Conservation (phyloP, 495 filamentous ascomycete genomes). For the Hypoxylon subgilvum region DNA sequence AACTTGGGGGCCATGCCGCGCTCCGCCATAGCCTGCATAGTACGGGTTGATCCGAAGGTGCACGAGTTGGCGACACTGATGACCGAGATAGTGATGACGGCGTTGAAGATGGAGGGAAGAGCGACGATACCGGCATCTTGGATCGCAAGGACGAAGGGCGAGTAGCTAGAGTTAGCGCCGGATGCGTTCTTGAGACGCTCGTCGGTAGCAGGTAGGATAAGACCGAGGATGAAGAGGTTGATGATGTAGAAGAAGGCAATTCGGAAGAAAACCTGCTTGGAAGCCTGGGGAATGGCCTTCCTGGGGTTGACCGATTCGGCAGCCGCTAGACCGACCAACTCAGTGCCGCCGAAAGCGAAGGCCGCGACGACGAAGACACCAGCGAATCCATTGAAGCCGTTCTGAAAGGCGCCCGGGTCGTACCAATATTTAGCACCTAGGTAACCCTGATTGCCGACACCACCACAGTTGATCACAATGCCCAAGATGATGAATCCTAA, state of each 20-base stretch:
- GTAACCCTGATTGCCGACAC: slow-evolving; percentile 70
- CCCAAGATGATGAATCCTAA: slow-evolving; percentile 59
- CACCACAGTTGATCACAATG: slow-evolving; percentile 58
- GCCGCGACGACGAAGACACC: slow-evolving; percentile 70
- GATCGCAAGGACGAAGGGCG: slow-evolving; percentile 74
- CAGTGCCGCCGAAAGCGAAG: slow-evolving; percentile 73
- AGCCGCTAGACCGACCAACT: slow-evolving; percentile 75
- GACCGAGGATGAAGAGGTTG: slow-evolving; percentile 64
- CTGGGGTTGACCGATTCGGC: slow-evolving; percentile 81
- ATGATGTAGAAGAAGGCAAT: slow-evolving; percentile 83
- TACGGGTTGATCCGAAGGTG: slow-evolving; percentile 67
- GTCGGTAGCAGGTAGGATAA: slow-evolving; percentile 54
- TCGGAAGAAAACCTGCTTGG: slow-evolving; percentile 82
- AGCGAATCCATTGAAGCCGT: slow-evolving; percentile 73
- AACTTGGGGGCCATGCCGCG: slow-evolving; percentile 65
- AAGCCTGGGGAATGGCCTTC: slow-evolving; percentile 77
- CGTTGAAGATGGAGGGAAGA: slow-evolving; percentile 74
- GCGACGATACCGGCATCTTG: slow-evolving; percentile 67
- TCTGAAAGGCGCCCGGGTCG: slow-evolving; percentile 67
- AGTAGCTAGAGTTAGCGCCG: slow-evolving; percentile 51
- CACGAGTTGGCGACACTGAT: slow-evolving; percentile 67
- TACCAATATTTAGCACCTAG: slow-evolving; percentile 62
- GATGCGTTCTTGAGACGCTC: slow-evolving; percentile 54
- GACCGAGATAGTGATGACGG: slow-evolving; percentile 67
- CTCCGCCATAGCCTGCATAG: slow-evolving; percentile 64